These are phyloP conservation scores for Geosmithia morbida DNA, from an alignment of 2,329 filamentous ascomycete genomes.

Conservation along the genomic window DNA sequence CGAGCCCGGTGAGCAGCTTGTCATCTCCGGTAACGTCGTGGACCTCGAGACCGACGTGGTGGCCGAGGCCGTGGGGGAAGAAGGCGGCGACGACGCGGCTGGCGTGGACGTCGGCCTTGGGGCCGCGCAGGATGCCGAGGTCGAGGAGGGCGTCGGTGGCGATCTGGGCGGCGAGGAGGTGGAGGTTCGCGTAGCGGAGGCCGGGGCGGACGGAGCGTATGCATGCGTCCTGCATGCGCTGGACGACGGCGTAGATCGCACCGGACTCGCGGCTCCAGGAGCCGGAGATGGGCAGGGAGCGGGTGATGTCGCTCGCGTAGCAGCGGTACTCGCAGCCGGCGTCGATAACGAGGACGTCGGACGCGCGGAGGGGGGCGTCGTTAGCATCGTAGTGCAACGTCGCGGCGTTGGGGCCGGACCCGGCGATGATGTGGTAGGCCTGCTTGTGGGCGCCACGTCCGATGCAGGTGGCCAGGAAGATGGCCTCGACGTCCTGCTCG, in stretches of 20 bases:
- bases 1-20: slow-evolving; percentile 12
- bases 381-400: slow-evolving; percentile 82
- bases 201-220: slow-evolving; percentile 56
- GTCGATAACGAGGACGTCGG: slow-evolving; percentile 69
- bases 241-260: slow-evolving; percentile 63
- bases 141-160: slow-evolving; percentile 56
- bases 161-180: slow-evolving; percentile 57
- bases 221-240: slow-evolving; percentile 66
- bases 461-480: slow-evolving; percentile 61
- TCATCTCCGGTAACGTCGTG: slow-evolving; percentile 39
- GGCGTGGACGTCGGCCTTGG: slow-evolving; percentile 34
- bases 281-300: slow-evolving; percentile 68
- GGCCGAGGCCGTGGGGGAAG: slow-evolving; percentile 51
- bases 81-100: slow-evolving; percentile 42
- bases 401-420: slow-evolving; percentile 66
- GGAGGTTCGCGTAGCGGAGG: slow-evolving; percentile 55
- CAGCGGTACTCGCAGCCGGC: slow-evolving; percentile 74
- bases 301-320: slow-evolving; percentile 83
- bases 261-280: slow-evolving; percentile 52
- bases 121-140: slow-evolving; percentile 58
- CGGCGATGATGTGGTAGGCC: slow-evolving; percentile 82
- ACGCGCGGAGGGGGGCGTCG: slow-evolving; percentile 52
- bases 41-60: slow-evolving; percentile 52
- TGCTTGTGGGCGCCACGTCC: slow-evolving; percentile 59
- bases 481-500: slow-evolving; percentile 72